Evolutionary conservation across 2,329 filamentous ascomycete species (phyloP), one percentile per base, ranked within the genome.

Genomic region (Mycosphaerella sp.): DNA sequence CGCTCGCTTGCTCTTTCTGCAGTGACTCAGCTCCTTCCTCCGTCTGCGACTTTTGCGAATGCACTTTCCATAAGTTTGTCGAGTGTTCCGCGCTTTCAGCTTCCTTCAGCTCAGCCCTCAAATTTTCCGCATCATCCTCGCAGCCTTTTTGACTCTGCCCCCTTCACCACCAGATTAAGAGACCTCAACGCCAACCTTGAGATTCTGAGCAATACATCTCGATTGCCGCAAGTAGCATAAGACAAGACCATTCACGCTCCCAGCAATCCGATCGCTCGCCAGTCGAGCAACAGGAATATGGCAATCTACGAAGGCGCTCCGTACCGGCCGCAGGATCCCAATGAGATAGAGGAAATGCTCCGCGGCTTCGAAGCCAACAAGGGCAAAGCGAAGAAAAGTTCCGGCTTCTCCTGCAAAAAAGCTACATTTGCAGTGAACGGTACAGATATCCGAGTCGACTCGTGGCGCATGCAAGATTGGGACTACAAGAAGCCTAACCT

Each of bases 401-500:
- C 77, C 39, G 76, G 76, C 2, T 88, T 89, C 68, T 84, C 80
- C 14, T 86, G 86, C 73, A 93, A 86, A 71, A 95, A 90, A 74
- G 83, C 81, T n/a, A 86, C 81, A 3, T 98, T 89, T 67, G 64
- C 76, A 1, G 80, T 97, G 41, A 73, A 74, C 12, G 88, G 84
- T 5, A 77, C 79, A 21, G 77, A 83, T 54, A 80, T 89, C 60
- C 76, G 75, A 5, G 88, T 97, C 53, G 83, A 93, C 67, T 96
- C 92, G 2, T 98, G 93, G 93, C 85, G 86, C 62, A 86, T 97
- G 72, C 84, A 87, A 64, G 93, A 98, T 62, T 95, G 86, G 86
- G 92, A 97, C 66, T 98, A 97, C 79, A 97, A 97, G 75, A 86
- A 85, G 62, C 74, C 75, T 12, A 81, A 89, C 62, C 79, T 98